Evolutionary conservation across 202 grass and related monocot genomes (phyloP).

Genomic region (Hordeum pubiflorum): DNA sequence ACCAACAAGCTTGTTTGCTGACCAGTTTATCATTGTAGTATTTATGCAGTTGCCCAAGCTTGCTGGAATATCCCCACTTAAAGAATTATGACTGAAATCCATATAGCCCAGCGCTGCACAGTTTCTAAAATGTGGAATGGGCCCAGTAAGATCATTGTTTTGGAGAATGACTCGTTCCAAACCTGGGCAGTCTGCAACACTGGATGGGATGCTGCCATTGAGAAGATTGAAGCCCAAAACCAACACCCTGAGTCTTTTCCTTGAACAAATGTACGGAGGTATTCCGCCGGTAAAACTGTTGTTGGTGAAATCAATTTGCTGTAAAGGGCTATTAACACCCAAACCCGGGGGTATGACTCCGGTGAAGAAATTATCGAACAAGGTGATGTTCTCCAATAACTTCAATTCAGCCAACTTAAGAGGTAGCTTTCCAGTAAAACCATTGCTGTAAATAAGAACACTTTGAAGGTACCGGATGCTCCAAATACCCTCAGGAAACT

Average conservation of each 20-base stretch:
- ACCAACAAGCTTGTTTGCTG: conserved; percentile 50
- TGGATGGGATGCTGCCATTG: conserved; percentile 56
- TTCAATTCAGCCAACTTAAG: conserved; percentile 47
- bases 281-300: conserved; percentile 61
- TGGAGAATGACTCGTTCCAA: conserved; percentile 48
- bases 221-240: conserved; percentile 51
- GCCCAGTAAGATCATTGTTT: conserved; percentile 54
- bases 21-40: conserved; percentile 48
- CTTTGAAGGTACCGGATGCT: conserved; percentile 42
- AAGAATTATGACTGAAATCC: conserved; percentile 55
- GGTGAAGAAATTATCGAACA: conserved; percentile 57
- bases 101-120: conserved; percentile 34
- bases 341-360: conserved; percentile 63
- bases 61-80: conserved; percentile 49
- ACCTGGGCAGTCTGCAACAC: conserved; percentile 43
- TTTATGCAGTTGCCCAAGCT: conserved; percentile 45
- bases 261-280: conserved; percentile 62
- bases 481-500: conserved; percentile 75
- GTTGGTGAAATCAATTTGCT: conserved; percentile 65
- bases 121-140: conserved; percentile 44
- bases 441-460: conserved; percentile 48
- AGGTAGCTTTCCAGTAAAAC: conserved; percentile 52
- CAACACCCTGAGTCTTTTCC: conserved; percentile 50
- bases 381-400: conserved; percentile 48
- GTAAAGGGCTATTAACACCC: conserved; percentile 55